These are phyloP conservation scores for Metschnikowia picachoensis DNA, from an alignment of 805 yeast genomes.

Conservation along the genomic window DNA sequence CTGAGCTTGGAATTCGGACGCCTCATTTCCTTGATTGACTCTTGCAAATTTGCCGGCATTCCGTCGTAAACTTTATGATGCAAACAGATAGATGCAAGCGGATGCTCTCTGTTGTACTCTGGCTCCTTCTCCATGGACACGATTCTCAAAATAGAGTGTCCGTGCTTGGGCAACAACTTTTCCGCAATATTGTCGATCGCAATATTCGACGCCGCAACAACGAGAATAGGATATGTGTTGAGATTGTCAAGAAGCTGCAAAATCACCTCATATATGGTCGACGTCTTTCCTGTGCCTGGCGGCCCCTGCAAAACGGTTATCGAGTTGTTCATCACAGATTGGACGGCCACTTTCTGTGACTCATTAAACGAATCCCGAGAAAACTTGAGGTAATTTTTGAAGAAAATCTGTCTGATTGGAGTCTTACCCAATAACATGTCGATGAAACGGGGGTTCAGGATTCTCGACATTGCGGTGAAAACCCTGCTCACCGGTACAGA, in stretches of 20 bases:
- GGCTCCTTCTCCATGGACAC: slow-evolving; percentile 57
- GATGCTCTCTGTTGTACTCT: slow-evolving; percentile 57
- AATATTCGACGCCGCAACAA: slow-evolving; percentile 72
- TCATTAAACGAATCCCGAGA: slow-evolving; percentile 49
- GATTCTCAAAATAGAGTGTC: slow-evolving; percentile 52
- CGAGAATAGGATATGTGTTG: slow-evolving; percentile 59
- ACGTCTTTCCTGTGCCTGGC: slow-evolving; percentile 42
- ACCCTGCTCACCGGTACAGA: slow-evolving; percentile 62
- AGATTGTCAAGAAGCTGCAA: slow-evolving; percentile 52
- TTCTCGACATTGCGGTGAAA: slow-evolving; percentile 60
- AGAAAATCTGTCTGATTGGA: slow-evolving; percentile 52
- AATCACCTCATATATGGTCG: slow-evolving; percentile 42
- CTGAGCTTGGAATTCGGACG: slow-evolving; percentile 19
- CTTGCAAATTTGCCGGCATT: slow-evolving; percentile 43
- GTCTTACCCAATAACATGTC: slow-evolving; percentile 53
- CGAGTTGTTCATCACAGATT: slow-evolving; percentile 48
- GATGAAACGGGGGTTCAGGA: slow-evolving; percentile 50
- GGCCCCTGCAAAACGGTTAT: slow-evolving; percentile 48
- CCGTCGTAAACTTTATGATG: slow-evolving; percentile 56
- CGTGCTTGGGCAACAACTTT: slow-evolving; percentile 50
- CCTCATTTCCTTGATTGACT: slow-evolving; percentile 41
- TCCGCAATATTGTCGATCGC: slow-evolving; percentile 78
- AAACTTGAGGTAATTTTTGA: slow-evolving; percentile 51
- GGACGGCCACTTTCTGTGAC: slow-evolving; percentile 53
- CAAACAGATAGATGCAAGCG: slow-evolving; percentile 48